A percentile compares a stretch with the other conserved stretches of the same genome.
phyloP scores from a whole-genome alignment of 768 basidiomycete genomes.

The Imleria badia region DNA sequence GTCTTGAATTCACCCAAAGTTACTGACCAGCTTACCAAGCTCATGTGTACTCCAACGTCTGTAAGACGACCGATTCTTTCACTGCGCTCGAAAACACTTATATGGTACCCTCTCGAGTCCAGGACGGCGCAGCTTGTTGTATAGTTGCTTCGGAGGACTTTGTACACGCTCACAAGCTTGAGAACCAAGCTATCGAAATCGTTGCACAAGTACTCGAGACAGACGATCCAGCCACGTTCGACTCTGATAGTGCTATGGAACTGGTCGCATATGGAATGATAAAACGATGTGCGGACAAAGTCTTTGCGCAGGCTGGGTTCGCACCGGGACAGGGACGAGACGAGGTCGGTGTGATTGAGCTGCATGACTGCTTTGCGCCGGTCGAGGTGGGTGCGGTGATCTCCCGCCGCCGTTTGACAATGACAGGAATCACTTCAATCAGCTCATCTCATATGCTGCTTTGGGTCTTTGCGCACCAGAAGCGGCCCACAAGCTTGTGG shows the following conservation, averaged over 20 bases:
- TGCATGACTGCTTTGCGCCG: conserved; percentile 82
- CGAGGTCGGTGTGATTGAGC: conserved; percentile 76
- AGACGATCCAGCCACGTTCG: conserved; percentile 61
- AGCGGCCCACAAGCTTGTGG: conserved; percentile 70
- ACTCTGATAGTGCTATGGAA: conserved; percentile 68
- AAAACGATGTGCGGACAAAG: conserved; percentile 61
- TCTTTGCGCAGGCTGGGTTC: conserved; percentile 69
- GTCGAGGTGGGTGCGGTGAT: conserved; percentile 54
- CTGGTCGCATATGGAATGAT: conserved; percentile 76
- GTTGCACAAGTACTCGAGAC: conserved; percentile 63
- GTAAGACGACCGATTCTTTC: conserved; percentile 35
- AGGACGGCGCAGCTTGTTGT: conserved; percentile 76
- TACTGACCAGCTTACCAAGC: conserved; percentile 68
- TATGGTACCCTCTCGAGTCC: not conserved
- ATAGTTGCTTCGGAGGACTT: conserved; percentile 78
- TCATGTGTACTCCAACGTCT: conserved; percentile 83
- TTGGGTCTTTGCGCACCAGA: conserved; percentile 64
- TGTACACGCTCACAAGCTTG: conserved; percentile 63
- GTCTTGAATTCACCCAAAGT: conserved; percentile 65
- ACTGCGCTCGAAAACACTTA: not conserved
- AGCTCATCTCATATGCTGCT: conserved; percentile 81
- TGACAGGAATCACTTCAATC: not conserved
- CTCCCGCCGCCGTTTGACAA: not conserved
- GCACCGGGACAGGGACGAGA: conserved; percentile 58
- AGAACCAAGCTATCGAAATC: conserved; percentile 86